Base-by-base conservation (phyloP, 148 eudicot genomes). In the Cornus controversa region DNA sequence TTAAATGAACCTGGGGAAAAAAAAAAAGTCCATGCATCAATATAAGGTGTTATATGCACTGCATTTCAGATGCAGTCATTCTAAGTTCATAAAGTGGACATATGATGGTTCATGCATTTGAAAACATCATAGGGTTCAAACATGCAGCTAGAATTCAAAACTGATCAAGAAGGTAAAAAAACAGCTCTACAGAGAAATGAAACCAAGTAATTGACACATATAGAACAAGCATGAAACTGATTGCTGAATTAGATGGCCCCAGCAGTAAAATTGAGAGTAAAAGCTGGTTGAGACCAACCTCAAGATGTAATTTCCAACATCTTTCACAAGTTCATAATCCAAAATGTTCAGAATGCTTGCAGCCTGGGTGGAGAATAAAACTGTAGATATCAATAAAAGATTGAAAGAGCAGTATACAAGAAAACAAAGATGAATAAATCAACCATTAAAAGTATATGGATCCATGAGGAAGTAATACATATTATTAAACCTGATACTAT, bases 341-440 rank as follows among this genome's bases (percentile, higher is more conserved):
- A 96, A 86, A 77, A 93, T 88, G 85, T 91, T 89, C 78, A 93
- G 77, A 65, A 93, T 77, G 86, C 98, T 96, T n/a, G 98, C 98
- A 77, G 87, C 93, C 98, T 93, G 82, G 54, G 18, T 0, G 72
- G 37, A 50, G 76, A 76, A 62, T 54, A 68, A 65, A 25, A 68
- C n/a, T 2, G 69, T 45, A 71, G 45, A n/a, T 18, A 73, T 74
- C 45, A 58, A 28, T 67, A 60, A 50, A 50, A 28, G 34, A 64
- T 72, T 78, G 28, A 25, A 42, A 0, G 66, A 36, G 24, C 20
- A 27, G 36, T 10, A 66, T 26, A 20, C 27, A 26, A 25, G 8
- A 65, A 45, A 9, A 37, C 58, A 74, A 31, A 31, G 47, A 29
- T 45, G 53, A 36, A 47, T 58, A 60, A 13, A 31, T 57, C 26